A percentile compares a stretch with the other conserved stretches of the same genome.
These are phyloP conservation scores for Solanum virginianum DNA, from an alignment of 257 asterid genomes.

Conservation along the genomic window DNA sequence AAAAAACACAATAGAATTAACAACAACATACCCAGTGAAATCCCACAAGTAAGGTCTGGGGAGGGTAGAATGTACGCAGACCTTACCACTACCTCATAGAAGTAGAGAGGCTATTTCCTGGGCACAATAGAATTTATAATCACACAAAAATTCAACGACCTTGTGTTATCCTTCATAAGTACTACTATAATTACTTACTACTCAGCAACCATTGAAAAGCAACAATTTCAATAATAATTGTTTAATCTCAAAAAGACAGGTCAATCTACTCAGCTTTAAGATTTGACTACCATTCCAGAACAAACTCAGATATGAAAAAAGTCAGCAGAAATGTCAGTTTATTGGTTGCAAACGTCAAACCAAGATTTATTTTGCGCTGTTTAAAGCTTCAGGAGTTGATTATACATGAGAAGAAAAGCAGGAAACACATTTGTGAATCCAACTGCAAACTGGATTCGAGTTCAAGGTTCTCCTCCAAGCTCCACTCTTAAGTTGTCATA, in stretches of 20 bases:
- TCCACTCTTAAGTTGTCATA: slow-evolving; percentile 73
- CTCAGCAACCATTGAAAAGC: background rate
- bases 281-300: background rate
- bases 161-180: no score
- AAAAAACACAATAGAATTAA: no score
- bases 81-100: no score
- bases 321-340: background rate
- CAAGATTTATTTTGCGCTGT: slow-evolving; percentile 5
- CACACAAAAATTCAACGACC: no score
- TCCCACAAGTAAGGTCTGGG: no score
- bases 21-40: no score
- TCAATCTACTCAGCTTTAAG: background rate
- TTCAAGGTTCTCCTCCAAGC: slow-evolving; percentile 80
- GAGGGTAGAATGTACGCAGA: no score
- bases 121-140: no score
- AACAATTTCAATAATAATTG: background rate
- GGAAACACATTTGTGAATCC: background rate
- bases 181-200: no score
- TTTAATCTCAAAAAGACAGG: background rate
- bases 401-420: background rate
- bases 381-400: background rate
- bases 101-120: no score
- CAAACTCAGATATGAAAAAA: background rate
- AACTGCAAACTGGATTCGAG: background rate
- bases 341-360: slow-evolving; percentile 1